Percentiles rank a stretch among this genome's conserved stretches.
Conservation (phyloP, 78 protist genomes). For the Pelomyxa schiedti region DNA sequence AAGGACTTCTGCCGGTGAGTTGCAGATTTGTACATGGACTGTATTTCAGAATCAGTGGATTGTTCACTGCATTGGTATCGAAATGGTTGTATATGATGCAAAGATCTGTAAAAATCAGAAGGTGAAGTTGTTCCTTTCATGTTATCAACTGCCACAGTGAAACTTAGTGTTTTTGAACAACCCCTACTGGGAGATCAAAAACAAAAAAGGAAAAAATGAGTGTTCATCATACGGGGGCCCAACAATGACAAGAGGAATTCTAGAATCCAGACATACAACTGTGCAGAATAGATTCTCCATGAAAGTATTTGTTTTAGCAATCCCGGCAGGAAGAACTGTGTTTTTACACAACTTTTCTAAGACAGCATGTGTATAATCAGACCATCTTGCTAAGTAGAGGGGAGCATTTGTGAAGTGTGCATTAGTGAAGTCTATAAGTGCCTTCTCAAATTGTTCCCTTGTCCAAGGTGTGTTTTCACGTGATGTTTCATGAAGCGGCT, state of each 20-base stretch:
- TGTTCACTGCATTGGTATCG: constrained; percentile 29
- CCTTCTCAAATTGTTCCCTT: too few species aligned
- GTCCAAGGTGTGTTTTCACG: too few species aligned
- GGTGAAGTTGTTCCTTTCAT: not conserved
- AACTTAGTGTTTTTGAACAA: not conserved
- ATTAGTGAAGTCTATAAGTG: too few species aligned
- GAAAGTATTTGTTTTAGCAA: not conserved
- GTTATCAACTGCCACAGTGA: constrained; percentile 17
- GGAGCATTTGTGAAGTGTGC: too few species aligned
- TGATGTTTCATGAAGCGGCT: too few species aligned
- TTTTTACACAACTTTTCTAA: not conserved
- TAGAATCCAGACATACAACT: not conserved
- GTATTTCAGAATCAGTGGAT: constrained; percentile 37
- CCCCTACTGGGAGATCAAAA: not conserved
- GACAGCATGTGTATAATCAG: too few species aligned
- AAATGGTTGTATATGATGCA: constrained; percentile 17
- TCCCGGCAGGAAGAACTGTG: not conserved
- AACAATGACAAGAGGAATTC: constrained; percentile 1
- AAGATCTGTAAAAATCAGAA: not conserved
- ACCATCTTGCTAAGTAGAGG: too few species aligned
- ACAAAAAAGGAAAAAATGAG: not conserved
- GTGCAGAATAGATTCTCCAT: not conserved
- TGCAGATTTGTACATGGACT: constrained; percentile 12
- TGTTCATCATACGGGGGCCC: not conserved
- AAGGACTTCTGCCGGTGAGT: constrained; percentile 16